Base-by-base conservation (phyloP, 768 basidiomycete genomes). In the Collybia sp. region DNA sequence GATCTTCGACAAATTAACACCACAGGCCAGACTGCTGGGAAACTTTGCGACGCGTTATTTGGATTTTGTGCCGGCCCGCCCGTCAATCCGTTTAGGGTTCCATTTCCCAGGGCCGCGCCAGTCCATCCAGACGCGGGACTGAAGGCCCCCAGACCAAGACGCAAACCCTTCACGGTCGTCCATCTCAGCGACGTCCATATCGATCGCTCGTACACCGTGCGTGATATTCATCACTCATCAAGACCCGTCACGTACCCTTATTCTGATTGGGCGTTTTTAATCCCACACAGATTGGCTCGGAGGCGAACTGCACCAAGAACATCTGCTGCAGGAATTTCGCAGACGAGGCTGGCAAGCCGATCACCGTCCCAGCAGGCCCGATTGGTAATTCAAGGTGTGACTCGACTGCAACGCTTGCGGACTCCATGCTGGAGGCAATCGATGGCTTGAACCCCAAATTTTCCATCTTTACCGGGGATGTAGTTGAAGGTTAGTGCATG, bases 161-260 rank as follows among this genome's bases (percentile, higher is more conserved):
- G 64, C 40, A 17, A 62, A 16, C 73, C 79, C 1, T 73, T 82
- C 56, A 70, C 77, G 50, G 76, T 82, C 6, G 72, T 73, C 0
- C 82, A 84, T 55, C 73, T 84, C 56, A 79, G 77, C 53, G 82
- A 83, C 55, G 75, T 76, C 4, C 82, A 84, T 52, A 76, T 84
- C 31, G 82, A 83, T 53, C 64, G 79, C 25, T 53, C 68, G 6
- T 83, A 83, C 53, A 61, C 66, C 16, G 79, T 80, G 50, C 44
- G 72, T 53, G 9, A 12, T 4, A n/a, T n/a, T n/a, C 37, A 12
- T 37, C 32, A 31, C 37, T 42, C 16, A 32, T 34, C 4, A 48
- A 30, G n/a, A 45, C n/a, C 18, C 39, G 25, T 16, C 17, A 31
- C 47, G 15, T 41, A 3, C 12, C 16, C 25, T 25, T 5, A 12